Evolutionary conservation across 352 stramenopile genomes (phyloP), one percentile per base, ranked within the genome.

Genomic region (Phytophthora cajani): DNA sequence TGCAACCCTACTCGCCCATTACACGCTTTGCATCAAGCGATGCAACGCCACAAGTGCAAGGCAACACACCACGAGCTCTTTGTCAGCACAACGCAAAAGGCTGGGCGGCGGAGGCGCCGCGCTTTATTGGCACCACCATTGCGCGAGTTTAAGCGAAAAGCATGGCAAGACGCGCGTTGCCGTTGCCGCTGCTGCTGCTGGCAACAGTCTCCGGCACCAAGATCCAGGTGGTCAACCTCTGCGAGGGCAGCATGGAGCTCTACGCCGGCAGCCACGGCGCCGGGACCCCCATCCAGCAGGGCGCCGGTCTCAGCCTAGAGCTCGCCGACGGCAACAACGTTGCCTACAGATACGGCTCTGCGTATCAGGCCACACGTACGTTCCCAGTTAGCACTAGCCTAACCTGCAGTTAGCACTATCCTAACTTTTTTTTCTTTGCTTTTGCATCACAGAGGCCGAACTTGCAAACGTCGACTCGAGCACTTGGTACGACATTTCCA

Each of bases 401-500:
- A 44, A 64, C 38, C 42, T 49, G 42, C 42, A 11, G 42, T 49
- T 49, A 49, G 21, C 46, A 52, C 46, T 52, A 27, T 52, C 46
- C 46, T 52, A 52, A 52, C 46, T n/a, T 52, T 42, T 42, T 27
- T 58, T 46, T 47, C 23, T 42, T 36, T 36, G 33, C 30, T 71
- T 58, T 60, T 32, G 7, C 47, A 49, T 32, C 51, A n/a, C 56
- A 87, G 79, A 90, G 56, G 84, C 82, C 8, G 86, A 93, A 61
- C 92, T 94, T 55, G 88, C 86, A 10, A 80, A 76, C 7, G 82
- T 87, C 38, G 75, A 75, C 47, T 80, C 71, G 44, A 75, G 64
- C 38, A 78, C 82, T 5, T 94, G 87, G 84, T 91, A 75, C 64
- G 87, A 92, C 50, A 94, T 94, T 71, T 89, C 78, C 51, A 94